Evolutionary conservation across 257 asterid species (phyloP).

Genomic region (Solanum arcanum): DNA sequence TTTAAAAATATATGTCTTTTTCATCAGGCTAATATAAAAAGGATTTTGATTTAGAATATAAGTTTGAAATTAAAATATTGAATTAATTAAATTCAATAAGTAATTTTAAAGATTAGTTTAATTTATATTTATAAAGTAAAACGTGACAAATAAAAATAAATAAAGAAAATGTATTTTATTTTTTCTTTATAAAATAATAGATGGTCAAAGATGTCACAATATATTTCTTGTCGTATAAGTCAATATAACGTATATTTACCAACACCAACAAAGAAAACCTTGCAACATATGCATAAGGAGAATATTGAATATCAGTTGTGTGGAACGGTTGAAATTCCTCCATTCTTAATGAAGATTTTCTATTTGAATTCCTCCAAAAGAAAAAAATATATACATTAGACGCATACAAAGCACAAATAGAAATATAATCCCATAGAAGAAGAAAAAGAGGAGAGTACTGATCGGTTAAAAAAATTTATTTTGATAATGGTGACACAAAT

Average conservation of each 20-base stretch:
- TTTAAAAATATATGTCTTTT: background rate
- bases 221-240: background rate
- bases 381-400: background rate
- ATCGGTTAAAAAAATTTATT: background rate
- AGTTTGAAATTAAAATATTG: too few relatives aligned
- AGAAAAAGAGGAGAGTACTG: background rate
- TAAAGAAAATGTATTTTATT: background rate
- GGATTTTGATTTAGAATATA: too few relatives aligned
- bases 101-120: background rate
- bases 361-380: background rate
- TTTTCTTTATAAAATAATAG: background rate
- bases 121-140: background rate
- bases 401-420: background rate
- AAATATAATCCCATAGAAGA: background rate
- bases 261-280: background rate
- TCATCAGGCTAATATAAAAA: background rate
- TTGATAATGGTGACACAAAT: background rate
- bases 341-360: background rate
- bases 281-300: background rate
- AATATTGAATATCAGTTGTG: background rate
- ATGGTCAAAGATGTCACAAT: background rate
- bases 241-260: background rate
- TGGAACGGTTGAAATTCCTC: fast-evolving
- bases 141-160: background rate
- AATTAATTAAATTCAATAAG: too few relatives aligned